phyloP scores from a whole-genome alignment of 2,329 filamentous ascomycete species.

The Ascochyta rabiei region DNA sequence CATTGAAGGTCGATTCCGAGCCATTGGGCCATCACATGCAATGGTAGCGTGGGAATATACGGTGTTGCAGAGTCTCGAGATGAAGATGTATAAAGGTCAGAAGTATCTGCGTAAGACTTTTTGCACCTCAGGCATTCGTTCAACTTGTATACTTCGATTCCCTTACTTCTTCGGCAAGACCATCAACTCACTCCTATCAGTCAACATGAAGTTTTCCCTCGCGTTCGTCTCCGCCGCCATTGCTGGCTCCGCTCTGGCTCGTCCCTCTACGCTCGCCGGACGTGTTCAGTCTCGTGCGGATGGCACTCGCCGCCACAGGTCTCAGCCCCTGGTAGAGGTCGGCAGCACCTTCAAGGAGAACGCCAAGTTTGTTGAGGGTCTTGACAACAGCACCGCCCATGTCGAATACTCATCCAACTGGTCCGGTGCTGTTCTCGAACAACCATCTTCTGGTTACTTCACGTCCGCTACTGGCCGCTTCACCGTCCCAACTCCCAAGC shows the following conservation, averaged over 20 bases:
- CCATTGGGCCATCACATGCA: neutral
- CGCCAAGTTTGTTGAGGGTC: constrained; percentile 18
- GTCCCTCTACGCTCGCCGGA: constrained; percentile 22
- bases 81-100: constrained; percentile 2
- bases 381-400: constrained; percentile 48
- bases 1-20: neutral
- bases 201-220: constrained; percentile 24
- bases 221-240: constrained; percentile 18
- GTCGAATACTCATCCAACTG: constrained; percentile 63
- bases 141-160: neutral
- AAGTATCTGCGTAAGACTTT: neutral
- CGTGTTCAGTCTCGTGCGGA: constrained; percentile 24
- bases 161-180: neutral
- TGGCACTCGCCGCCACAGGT: constrained; percentile 20
- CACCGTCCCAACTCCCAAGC: constrained; percentile 57
- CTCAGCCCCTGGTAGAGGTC: constrained; percentile 23
- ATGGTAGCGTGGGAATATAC: neutral
- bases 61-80: neutral
- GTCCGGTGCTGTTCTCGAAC: constrained; percentile 61
- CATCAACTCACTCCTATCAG: neutral
- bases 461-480: constrained; percentile 61
- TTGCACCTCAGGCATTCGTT: neutral
- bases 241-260: constrained; percentile 18
- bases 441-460: constrained; percentile 53
- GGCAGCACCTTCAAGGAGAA: constrained; percentile 19